These are phyloP conservation scores for Dentipellis sp. DNA, from an alignment of 768 basidiomycete species.

Conservation along the genomic window DNA sequence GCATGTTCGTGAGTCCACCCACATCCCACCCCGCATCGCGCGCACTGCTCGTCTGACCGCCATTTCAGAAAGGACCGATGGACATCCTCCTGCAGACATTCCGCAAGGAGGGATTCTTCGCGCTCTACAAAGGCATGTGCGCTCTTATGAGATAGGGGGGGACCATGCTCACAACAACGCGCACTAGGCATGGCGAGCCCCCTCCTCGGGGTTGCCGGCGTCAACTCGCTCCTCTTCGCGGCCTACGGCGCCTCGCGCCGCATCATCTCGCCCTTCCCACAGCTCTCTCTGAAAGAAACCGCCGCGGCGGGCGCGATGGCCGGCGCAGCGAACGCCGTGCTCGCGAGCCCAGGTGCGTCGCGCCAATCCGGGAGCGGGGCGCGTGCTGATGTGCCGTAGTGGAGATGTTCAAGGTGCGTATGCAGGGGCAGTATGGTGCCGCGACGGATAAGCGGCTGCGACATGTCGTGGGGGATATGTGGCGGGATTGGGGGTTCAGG, in stretches of 20 bases:
- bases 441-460: constrained; percentile 71
- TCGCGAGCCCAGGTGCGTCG: constrained; percentile 76
- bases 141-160: not conserved
- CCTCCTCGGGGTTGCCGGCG: constrained; percentile 85
- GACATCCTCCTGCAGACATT: constrained; percentile 82
- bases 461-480: constrained; percentile 72
- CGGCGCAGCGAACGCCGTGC: constrained; percentile 80
- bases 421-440: constrained; percentile 93
- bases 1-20: constrained; percentile 69
- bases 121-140: constrained; percentile 81
- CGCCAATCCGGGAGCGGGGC: not conserved
- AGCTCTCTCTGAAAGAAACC: constrained; percentile 70
- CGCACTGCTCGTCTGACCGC: not conserved
- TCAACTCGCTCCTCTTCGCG: constrained; percentile 92
- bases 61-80: constrained; percentile 77
- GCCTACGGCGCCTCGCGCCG: constrained; percentile 79
- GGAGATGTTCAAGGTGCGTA: constrained; percentile 97
- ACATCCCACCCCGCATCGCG: not conserved
- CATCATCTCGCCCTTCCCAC: constrained; percentile 81
- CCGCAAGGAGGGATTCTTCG: constrained; percentile 82
- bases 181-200: constrained; percentile 80
- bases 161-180: not conserved
- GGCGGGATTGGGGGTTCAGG: constrained; percentile 76
- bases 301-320: constrained; percentile 88
- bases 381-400: constrained; percentile 34